Base-by-base conservation (phyloP, 352 stramenopile species). In the Globisporangium splendens region DNA sequence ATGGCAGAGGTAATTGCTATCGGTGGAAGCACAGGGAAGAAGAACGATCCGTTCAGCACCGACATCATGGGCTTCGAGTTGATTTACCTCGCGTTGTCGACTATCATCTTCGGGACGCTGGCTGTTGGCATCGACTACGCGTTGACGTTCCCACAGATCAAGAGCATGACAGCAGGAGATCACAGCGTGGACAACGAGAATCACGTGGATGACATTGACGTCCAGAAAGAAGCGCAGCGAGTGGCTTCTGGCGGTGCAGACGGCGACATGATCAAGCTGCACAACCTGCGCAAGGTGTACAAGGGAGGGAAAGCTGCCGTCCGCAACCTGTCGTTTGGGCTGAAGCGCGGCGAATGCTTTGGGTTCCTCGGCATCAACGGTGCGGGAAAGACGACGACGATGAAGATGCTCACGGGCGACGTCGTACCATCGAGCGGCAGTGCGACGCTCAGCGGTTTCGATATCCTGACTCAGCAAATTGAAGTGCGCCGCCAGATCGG, bases 401-500 rank as follows among this genome's bases (percentile, higher is more conserved):
- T 70, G 41, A 51, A 61, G 41, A 54, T 70, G n/a, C 18, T 70
- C n/a, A 67, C n/a, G 10, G 63, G 59, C 1, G 58, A 70, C 7
- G n/a, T 63, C 6, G 17, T 67, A 7, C 54, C 59, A 12, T 41
- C 53, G 1, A 76, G n/a, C 10, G 84, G 84, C 12, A 70, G 71
- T 8, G 82, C 88, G 10, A 62, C 56, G 8, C 61, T 93, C 0
- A 68, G 66, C 8, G 81, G 81, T 10, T 73, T 73, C 18, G 66
- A 84, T 50, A 64, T 92, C 28, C 54, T 31, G 24, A 31, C 24
- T 31, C 24, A 31, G 5, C 24, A 31, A 31, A 31, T 31, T 65
- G 20, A 66, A 68, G 13, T 47, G 76, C 46, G 59, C 63, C 11
- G 59, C 66, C 42, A 62, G 12, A 77, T 98, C 20, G 88, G 89